Evolutionary conservation across 225 moss, liverwort and hornwort genomes (phyloP).

Genomic region (Polytrichum commune): DNA sequence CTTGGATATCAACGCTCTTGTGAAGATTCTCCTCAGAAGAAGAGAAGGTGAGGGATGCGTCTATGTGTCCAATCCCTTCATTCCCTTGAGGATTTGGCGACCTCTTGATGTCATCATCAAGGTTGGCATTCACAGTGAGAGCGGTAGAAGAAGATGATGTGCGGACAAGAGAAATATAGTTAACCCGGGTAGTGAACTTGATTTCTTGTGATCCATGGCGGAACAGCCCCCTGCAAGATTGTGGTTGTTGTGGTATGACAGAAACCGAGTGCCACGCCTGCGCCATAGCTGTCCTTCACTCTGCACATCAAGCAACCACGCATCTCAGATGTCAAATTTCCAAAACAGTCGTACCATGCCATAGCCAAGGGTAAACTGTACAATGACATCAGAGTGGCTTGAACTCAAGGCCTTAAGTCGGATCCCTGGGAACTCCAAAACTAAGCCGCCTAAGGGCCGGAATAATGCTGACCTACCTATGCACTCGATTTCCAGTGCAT

Average conservation of each 20-base stretch:
- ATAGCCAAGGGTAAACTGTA: no score
- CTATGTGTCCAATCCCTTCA: not conserved
- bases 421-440: no score
- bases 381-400: no score
- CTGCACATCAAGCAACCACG: not conserved
- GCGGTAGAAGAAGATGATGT: not conserved
- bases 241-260: not conserved
- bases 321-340: no score
- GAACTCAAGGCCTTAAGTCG: no score
- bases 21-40: not conserved
- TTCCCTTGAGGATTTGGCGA: constrained; percentile 5
- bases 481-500: no score
- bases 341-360: no score
- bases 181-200: not conserved
- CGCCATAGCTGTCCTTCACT: constrained; percentile 2
- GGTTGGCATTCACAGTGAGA: not conserved
- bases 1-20: not conserved
- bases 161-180: not conserved
- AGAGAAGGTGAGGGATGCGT: not conserved
- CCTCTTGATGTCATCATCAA: constrained; percentile 3
- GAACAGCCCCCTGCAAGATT: not conserved
- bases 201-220: not conserved
- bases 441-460: no score
- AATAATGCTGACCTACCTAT: no score
- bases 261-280: not conserved